Conservation (phyloP, 345 rosid species). For the Eucalyptus paniculata region DNA sequence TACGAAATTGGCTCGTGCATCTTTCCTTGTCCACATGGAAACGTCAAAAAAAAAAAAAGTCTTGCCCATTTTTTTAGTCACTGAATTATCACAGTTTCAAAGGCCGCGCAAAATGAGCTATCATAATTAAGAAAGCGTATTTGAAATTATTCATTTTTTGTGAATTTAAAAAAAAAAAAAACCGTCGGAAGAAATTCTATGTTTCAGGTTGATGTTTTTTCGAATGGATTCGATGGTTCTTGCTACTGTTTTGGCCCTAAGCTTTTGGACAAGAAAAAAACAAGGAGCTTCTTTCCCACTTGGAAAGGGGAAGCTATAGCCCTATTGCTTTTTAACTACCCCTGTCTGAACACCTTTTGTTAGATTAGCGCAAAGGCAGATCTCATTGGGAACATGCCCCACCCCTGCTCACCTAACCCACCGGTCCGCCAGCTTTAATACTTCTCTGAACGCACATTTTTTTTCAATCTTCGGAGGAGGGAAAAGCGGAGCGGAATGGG, state of each 20-base stretch:
- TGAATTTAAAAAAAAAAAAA: too few relatives aligned
- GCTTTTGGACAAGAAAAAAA: neutral
- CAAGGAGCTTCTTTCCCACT: neutral
- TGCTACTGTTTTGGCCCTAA: neutral
- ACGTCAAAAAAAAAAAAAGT: neutral
- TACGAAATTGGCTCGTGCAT: neutral
- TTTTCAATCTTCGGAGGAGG: neutral
- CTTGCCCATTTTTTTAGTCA: neutral
- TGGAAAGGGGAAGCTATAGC: neutral
- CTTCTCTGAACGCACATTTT: neutral
- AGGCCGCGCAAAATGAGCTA: neutral
- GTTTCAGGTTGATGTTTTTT: neutral
- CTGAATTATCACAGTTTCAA: neutral
- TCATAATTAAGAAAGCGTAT: neutral
- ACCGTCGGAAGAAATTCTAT: neutral
- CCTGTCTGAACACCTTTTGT: neutral
- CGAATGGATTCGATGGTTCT: neutral
- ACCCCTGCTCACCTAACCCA: neutral
- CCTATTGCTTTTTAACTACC: neutral
- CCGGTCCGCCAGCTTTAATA: neutral
- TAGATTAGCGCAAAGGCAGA: neutral
- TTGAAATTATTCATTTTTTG: neutral
- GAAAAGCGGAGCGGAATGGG: neutral
- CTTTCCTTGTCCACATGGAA: neutral
- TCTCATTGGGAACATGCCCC: neutral